These are phyloP conservation scores for Deinandra increscens DNA, from an alignment of 129 eudicot species.

Conservation along the genomic window DNA sequence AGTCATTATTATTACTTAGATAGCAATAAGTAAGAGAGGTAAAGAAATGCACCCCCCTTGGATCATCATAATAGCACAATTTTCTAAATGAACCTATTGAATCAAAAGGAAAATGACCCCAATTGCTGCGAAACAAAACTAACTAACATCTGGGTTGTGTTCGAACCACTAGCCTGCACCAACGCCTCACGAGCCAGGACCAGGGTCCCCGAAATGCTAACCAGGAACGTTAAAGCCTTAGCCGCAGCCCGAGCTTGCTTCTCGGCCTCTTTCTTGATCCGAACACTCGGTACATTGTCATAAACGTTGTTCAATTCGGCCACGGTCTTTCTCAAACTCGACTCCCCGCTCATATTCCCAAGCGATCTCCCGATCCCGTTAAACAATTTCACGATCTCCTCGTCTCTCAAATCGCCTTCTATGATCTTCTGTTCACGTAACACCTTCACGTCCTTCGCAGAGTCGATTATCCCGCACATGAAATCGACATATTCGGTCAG, in stretches of 20 bases:
- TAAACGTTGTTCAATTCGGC: constrained; percentile 25
- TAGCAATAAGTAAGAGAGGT: not conserved
- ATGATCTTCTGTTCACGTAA: constrained; percentile 34
- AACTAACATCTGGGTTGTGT: constrained; percentile 19
- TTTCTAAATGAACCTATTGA: not conserved
- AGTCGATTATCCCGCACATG: constrained; percentile 60
- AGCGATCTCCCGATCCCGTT: constrained; percentile 53
- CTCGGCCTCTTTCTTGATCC: constrained; percentile 15
- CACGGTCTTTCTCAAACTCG: constrained; percentile 16
- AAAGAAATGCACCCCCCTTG: not conserved
- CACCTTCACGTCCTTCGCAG: constrained; percentile 33
- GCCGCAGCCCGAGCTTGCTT: constrained; percentile 32
- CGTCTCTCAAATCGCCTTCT: constrained; percentile 27
- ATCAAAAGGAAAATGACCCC: constrained; percentile 19
- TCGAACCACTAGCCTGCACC: constrained; percentile 18
- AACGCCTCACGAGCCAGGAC: constrained; percentile 26
- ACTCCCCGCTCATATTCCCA: constrained; percentile 20
- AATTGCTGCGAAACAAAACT: constrained; percentile 19
- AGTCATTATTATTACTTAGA: not conserved
- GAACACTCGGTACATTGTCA: constrained; percentile 14
- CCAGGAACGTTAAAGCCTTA: constrained; percentile 28
- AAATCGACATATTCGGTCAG: constrained; percentile 44
- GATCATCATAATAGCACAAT: not conserved
- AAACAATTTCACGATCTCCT: constrained; percentile 40
- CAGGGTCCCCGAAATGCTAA: constrained; percentile 33